phyloP scores from a whole-genome alignment of 768 basidiomycete genomes.

The Lyophyllum atratum region DNA sequence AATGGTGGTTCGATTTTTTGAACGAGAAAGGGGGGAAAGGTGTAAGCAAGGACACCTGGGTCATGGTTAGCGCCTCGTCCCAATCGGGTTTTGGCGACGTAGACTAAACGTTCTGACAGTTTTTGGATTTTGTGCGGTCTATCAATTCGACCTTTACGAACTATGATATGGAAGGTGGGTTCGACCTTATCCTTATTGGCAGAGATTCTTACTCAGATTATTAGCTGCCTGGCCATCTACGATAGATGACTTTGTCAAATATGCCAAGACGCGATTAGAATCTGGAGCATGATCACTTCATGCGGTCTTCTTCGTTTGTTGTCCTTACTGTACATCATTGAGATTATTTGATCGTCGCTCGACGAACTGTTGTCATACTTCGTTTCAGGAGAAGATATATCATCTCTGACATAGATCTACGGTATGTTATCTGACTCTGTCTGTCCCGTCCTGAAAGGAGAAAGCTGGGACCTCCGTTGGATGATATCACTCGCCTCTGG shows the following conservation, averaged over 20 bases:
- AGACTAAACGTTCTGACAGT: constrained; percentile 41
- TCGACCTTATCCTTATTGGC: not conserved
- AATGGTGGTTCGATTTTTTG: constrained; percentile 84
- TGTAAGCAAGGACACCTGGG: constrained; percentile 88
- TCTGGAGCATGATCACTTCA: constrained; percentile 4
- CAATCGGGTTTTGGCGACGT: not conserved
- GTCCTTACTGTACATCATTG: not conserved
- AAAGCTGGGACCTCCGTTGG: not conserved
- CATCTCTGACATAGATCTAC: not conserved
- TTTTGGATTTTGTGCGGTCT: constrained; percentile 75
- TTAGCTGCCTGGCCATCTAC: constrained; percentile 86
- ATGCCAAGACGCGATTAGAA: constrained; percentile 47
- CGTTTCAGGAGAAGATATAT: not conserved
- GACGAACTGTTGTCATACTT: not conserved
- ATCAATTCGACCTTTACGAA: constrained; percentile 73
- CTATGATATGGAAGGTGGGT: constrained; percentile 75
- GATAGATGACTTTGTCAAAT: constrained; percentile 83
- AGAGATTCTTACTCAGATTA: constrained; percentile 9
- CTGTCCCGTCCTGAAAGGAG: not conserved
- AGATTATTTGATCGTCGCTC: not conserved
- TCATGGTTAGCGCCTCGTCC: constrained; percentile 58
- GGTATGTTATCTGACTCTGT: not conserved
- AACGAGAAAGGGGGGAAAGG: constrained; percentile 66
- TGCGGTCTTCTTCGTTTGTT: not conserved
- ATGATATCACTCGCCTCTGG: not conserved